A percentile compares a stretch with the other conserved stretches of the same genome.
phyloP scores from a whole-genome alignment of 352 stramenopile genomes.

The Globisporangium splendens region DNA sequence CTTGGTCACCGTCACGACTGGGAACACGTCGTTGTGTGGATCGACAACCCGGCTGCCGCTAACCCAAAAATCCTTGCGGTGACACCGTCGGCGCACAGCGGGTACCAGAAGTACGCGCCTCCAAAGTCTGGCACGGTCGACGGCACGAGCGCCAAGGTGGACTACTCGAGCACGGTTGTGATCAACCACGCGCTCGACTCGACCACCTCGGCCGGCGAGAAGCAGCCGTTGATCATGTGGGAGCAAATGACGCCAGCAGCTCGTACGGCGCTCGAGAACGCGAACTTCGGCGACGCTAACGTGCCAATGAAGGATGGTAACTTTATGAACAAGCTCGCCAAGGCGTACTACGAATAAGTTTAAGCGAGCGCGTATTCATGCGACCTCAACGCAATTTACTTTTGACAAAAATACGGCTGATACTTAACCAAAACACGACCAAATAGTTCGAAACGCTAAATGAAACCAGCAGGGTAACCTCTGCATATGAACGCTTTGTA shows the following conservation, averaged over 20 bases:
- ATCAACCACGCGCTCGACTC: constrained; percentile 13
- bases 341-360: constrained; percentile 16
- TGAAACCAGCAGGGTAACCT: no score
- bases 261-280: constrained; percentile 13
- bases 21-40: constrained; percentile 37
- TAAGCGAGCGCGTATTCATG: no score
- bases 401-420: no score
- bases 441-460: no score
- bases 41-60: constrained; percentile 21
- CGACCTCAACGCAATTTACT: no score
- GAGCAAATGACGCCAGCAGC: constrained; percentile 11
- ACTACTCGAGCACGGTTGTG: constrained; percentile 12
- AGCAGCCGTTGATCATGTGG: constrained; percentile 13
- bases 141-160: constrained; percentile 19
- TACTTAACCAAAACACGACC: no score
- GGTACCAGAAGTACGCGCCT: constrained; percentile 19
- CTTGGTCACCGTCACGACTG: constrained; percentile 36
- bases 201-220: constrained; percentile 12
- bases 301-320: constrained; percentile 28
- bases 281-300: constrained; percentile 13
- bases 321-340: constrained; percentile 19
- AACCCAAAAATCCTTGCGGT: constrained; percentile 21
- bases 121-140: constrained; percentile 17
- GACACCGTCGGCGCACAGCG: constrained; percentile 19
- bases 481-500: no score